Base-by-base conservation (phyloP, 2,329 filamentous ascomycete species). In the Huntiella bhutanensis region DNA sequence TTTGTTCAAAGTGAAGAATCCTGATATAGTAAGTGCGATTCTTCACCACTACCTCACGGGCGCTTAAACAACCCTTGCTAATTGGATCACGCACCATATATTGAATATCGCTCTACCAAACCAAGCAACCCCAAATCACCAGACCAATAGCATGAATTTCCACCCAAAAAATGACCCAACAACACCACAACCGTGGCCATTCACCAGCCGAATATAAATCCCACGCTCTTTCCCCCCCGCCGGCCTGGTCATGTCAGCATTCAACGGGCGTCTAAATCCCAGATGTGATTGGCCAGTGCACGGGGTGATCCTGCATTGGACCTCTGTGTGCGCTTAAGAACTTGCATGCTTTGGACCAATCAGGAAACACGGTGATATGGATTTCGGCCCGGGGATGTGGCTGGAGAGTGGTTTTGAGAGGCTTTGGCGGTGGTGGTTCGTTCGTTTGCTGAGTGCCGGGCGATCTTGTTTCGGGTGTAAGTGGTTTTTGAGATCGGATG, bases 331-430 rank as follows among this genome's bases (percentile, higher is more conserved):
- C 40, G 41, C 39, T 43, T 17, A 47, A 36, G 16, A 34, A 35
- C 36, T 47, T 33, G 38, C 33, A 36, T 7, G 41, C n/a, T 43
- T 34, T 28, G 4, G 17, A 19, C 45, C 40, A 47, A 43, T 47
- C 45, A 47, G 5, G 11, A 1, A 19, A n/a, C 11, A 33, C 11
- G 16, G 8, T 17, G n/a, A 7, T 33, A 41, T 46, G 22, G 10
- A 40, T 34, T 41, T 12, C 12, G 40, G 40, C n/a, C 19, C 32
- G 17, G 38, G 13, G 16, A 16, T 19, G 38, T 8, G 6, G 13
- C 16, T 41, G 6, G 16, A 17, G 7, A 17, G 16, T 41, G 2
- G 5, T 16, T 41, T 16, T 10, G 38, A 22, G 38, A 15, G 13
- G 16, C 16, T 22, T 40, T 41, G 16, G 22, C 0, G 22, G 3